Evolutionary conservation across 768 basidiomycete species (phyloP).

Genomic region (Suillus discolor): DNA sequence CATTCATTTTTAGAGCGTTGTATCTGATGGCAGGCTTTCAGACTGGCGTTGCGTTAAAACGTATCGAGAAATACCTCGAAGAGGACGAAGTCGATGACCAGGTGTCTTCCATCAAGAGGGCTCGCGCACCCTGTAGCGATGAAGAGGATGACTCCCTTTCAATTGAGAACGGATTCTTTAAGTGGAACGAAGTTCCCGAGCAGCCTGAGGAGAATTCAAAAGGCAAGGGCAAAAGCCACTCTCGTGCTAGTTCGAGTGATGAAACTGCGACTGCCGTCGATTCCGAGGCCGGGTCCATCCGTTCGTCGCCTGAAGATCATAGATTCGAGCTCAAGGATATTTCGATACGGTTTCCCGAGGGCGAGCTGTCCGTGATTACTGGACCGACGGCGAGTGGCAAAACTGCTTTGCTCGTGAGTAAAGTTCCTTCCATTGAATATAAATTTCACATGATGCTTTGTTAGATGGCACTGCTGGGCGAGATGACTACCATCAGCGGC

Average conservation of each 20-base stretch:
- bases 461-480: slow-evolving; percentile 40
- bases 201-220: slow-evolving; percentile 26
- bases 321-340: slow-evolving; percentile 47
- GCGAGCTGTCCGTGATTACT: slow-evolving; percentile 47
- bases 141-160: slow-evolving; percentile 41
- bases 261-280: slow-evolving; percentile 19
- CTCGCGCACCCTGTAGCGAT: slow-evolving; percentile 21
- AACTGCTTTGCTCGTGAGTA: slow-evolving; percentile 44
- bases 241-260: slow-evolving; percentile 2
- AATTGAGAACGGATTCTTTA: slow-evolving; percentile 53
- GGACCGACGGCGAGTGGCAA: slow-evolving; percentile 54
- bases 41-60: slow-evolving; percentile 58
- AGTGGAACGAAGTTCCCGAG: slow-evolving; percentile 55
- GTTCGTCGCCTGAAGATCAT: slow-evolving; percentile 26
- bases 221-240: slow-evolving; percentile 19
- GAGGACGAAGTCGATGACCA: slow-evolving; percentile 66
- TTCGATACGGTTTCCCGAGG: slow-evolving; percentile 47
- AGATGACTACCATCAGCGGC: slow-evolving; percentile 40
- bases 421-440: neutral
- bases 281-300: slow-evolving; percentile 16
- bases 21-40: slow-evolving; percentile 22
- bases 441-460: neutral
- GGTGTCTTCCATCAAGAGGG: slow-evolving; percentile 57
- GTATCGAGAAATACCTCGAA: slow-evolving; percentile 60
- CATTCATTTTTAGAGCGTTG: neutral